A percentile compares a stretch with the other conserved stretches of the same genome.
Evolutionary conservation across 2,329 filamentous ascomycete genomes (phyloP).

Genomic region (Paecilomyces sp.): DNA sequence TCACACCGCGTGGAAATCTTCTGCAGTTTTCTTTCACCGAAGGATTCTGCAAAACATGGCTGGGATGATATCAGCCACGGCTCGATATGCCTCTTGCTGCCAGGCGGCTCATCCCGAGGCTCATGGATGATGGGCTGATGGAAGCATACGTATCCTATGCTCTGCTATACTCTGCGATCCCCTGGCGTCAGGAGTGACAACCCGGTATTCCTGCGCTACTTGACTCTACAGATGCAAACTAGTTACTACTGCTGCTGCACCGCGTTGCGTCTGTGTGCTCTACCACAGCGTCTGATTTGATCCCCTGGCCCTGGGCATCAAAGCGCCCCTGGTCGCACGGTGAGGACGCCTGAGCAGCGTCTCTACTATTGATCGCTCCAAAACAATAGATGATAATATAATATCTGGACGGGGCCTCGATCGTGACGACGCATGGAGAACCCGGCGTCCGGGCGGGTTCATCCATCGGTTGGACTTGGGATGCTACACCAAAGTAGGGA

Average conservation of each 20-base stretch:
- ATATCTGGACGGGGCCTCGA: neutral
- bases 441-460: neutral
- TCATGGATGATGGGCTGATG: neutral
- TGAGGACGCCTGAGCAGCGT: neutral
- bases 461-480: neutral
- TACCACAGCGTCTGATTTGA: neutral
- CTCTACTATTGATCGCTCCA: neutral
- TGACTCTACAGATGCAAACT: neutral
- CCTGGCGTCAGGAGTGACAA: neutral
- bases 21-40: neutral
- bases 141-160: too few relatives aligned
- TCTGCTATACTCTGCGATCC: neutral
- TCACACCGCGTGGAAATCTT: neutral
- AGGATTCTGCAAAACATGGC: neutral
- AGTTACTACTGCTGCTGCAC: neutral
- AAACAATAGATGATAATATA: neutral
- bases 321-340: neutral
- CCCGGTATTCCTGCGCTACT: neutral
- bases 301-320: neutral
- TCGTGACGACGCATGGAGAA: neutral
- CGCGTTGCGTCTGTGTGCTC: neutral
- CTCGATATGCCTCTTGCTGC: neutral
- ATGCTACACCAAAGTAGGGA: constrained; percentile 1
- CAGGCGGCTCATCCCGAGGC: neutral
- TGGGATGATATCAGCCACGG: neutral